Evolutionary conservation across 164 flowering plant genomes (phyloP), one percentile per base, ranked within the genome.

Genomic region (Santalum album): DNA sequence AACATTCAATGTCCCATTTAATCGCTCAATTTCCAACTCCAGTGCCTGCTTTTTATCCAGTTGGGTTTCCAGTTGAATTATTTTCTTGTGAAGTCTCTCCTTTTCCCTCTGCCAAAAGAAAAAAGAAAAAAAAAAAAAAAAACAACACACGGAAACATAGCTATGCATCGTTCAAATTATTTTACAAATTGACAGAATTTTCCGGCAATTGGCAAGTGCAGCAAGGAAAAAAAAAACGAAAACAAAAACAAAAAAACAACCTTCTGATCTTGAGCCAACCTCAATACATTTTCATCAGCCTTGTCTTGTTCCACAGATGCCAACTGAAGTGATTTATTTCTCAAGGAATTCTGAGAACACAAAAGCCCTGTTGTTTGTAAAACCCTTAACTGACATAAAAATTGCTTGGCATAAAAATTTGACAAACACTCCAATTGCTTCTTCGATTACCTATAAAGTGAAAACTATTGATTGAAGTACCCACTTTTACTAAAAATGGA

Each of bases 191-290:
- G 24, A 34, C 35, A 14, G 40, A 19, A 47, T 32, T 14, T 29
- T 7, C 7, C 49, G 45, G 20, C 40, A 29, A 26, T 16, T 45
- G 27, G 2, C 19, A 16, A 53, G 38, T n/a, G n/a, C 12, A 0
- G 1, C 14, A 3, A 12, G 17, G n/a, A n/a, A n/a, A n/a, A n/a
- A n/a, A n/a, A n/a, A n/a, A n/a, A n/a, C n/a, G n/a, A 12, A 12
- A 12, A 35, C 29, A 16, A 7, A 60, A 62, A 24, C 2, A 42
- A 42, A 6, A 5, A 23, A 55, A 55, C 25, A 39, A 79, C 90
- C 90, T 77, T 69, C 46, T 83, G 90, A 66, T 77, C 78, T 69
- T 77, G 84, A 29, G 80, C 86, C 65, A 83, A 57, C 63, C 72
- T 83, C 64, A 67, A 34, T 0, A 83, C 79, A 21, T 72, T 71